A percentile compares a stretch with the other conserved stretches of the same genome.
Evolutionary conservation across 345 rosid species (phyloP).

Genomic region (Adansonia digitata): DNA sequence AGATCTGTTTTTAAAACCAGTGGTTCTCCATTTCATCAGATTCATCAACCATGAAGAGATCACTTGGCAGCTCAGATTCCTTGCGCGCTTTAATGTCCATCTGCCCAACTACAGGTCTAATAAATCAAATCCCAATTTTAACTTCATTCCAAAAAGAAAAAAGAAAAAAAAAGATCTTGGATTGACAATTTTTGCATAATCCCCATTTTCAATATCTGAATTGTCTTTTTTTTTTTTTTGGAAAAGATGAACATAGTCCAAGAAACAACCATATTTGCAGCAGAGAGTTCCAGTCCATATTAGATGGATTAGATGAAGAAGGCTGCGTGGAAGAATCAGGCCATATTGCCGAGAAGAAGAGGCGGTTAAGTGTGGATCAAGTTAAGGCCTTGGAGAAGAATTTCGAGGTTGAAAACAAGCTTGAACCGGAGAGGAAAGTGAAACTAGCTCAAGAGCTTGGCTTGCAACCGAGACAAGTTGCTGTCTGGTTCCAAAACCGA

Average conservation of each 20-base stretch:
- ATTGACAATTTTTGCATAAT: not conserved
- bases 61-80: conserved; percentile 72
- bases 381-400: no score
- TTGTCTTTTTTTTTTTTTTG: conserved; percentile 4
- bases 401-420: no score
- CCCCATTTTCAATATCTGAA: conserved; percentile 2
- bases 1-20: no score
- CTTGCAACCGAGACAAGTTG: conserved; percentile 84
- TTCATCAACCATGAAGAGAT: conserved; percentile 51
- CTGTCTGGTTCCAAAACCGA: conserved; percentile 89
- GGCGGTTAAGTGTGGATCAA: conserved; percentile 59
- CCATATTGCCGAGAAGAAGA: conserved; percentile 69
- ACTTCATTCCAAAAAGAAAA: not conserved
- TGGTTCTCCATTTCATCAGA: no score
- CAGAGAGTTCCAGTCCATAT: conserved; percentile 65
- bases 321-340: conserved; percentile 62
- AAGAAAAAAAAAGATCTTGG: no score
- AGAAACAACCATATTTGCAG: conserved; percentile 42
- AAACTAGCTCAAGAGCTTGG: conserved; percentile 75
- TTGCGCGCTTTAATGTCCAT: conserved; percentile 75
- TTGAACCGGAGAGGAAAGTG: conserved; percentile 72
- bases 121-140: conserved; percentile 1
- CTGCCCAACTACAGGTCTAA: conserved; percentile 67
- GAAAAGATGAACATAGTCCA: conserved; percentile 79
- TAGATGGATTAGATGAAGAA: conserved; percentile 80